Base-by-base conservation (phyloP, 2,329 filamentous ascomycete genomes). In the Chaetomiaceae sp. region DNA sequence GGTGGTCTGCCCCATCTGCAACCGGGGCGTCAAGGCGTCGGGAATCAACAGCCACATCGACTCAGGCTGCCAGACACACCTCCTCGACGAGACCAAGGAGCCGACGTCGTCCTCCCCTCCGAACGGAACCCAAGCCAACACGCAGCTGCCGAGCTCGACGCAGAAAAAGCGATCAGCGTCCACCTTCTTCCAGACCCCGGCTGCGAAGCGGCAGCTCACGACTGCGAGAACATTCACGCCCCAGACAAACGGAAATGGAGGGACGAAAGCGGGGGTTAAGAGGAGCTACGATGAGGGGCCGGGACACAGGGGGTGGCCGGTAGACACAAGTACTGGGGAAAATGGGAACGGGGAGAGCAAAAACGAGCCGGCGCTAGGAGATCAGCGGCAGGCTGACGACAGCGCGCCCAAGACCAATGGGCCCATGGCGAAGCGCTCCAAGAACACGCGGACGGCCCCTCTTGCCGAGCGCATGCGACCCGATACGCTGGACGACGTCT, bases 401-500 rank as follows among this genome's bases (percentile, higher is more conserved):
- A 34, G 11, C 23, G 22, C 36, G 8, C 12, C 1, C 34, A 22
- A 22, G 8, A 11, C 51, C 2, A 17, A 22, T 9, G 73, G 73
- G 23, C 71, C 76, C 14, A 64, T 75, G 8, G 61, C 75, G 4
- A 91, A 92, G 69, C 86, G 84, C 65, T 74, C 79, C 14, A 90
- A 89, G 71, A 81, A 76, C 33, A 81, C 84, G 53, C 83, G 84
- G 63, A 83, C 85, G 1, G 91, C 90, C 8, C 94, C 94, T 0
- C 76, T 99, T 17, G 91, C 94, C 2, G 94, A 99, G 71, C 87
- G 92, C 27, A 96, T 97, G 90, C 84, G 94, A 4, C 94, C 94
- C 1, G 79, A 77, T 52, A 88, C 79, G 0, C 79, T 99, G 7
- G 89, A 96, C 65, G 86, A 96, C 15, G 88, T 97, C 3, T 91